Evolutionary conservation across 495 filamentous ascomycete species (phyloP), one percentile per base, ranked within the genome.

Genomic region (Penicillium bialowiezense): DNA sequence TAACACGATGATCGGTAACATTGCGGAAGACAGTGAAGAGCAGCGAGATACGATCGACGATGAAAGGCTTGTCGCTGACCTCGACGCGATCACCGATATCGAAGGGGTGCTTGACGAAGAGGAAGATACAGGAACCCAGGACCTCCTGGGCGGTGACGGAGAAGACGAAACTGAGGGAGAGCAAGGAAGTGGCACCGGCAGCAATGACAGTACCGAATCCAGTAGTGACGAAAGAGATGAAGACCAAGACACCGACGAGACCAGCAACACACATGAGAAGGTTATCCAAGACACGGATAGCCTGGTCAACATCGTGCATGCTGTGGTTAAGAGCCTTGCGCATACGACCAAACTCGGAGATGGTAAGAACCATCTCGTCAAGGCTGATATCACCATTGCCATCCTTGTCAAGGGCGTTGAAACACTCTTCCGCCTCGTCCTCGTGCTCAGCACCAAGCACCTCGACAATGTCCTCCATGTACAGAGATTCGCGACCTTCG

Each of bases 281-380:
- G 54, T 83, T 85, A 68, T 98, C 92, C 21, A 98, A 80, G 8
- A 93, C 91, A 42, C 83, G 77, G 59, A 97, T 90, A 7, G 93
- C 93, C 64, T 96, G 90, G 67, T 95, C 90, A 44, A 98, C 91
- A 67, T 98, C 93, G 71, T 95, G 87, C 89, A 98, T 90, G 72
- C 89, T 93, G 64, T 82, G 86, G 26, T 84, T 82, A 58, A 98
- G 89, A 13, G 90, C 81, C 67, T 91, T 90, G 44, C 91, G 77
- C 60, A 89, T 86, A 40, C 87, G 89, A 21, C 86, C 87, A 43
- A 90, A 83, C 44, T 95, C 89, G 15, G 85, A 81, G 26, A 96
- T 80, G 43, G 88, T 88, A 65, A 95, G 73, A 47, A 96, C 81
- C 88, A 97, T 97, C 73, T 98, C 93, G 32, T 97, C 91, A 45